Base-by-base conservation (phyloP, 2,329 filamentous ascomycete genomes). In the Plectosphaerella cucumerina region DNA sequence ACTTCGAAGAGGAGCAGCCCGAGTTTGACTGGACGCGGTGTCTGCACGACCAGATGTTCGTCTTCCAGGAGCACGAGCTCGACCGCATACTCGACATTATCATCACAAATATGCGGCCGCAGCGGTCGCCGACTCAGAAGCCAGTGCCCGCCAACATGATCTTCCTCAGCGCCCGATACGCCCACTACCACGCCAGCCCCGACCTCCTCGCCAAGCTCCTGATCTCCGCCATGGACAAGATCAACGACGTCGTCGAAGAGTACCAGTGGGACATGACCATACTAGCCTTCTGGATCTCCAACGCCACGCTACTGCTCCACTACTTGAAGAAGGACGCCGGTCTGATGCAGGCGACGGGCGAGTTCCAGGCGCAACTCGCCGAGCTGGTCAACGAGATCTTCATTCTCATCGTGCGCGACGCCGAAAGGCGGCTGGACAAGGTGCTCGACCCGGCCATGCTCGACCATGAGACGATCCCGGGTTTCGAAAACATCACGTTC, bases 221-320 rank as follows among this genome's bases (percentile, higher is more conserved):
- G 15, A 78, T 89, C 22, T 86, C 87, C 34, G 90, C 94, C 35
- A 96, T 96, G 81, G 90, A 96, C 63, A 94, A 93, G 69, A 97
- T 99, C 61, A 97, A 97, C 64, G 87, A 91, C 53, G 90, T 97
- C 26, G 91, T 99, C n/a, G 94, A 97, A 69, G 82, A 82, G 54
- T 86, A 93, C 63, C 94, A 99, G 65, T 97, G 94, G 94, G 94
- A 99, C 65, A 99, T 99, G 94, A 99, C 94, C 0, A 96, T 99
- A 58, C 76, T 99, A 35, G 94, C 94, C 3, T 99, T 99, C 65
- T 99, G 94, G 94, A 91, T 97, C 62, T 97, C 94, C 2, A 99
- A 99, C 67, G 91, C 90, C 9, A 99, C 94, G 0, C 73, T 99
- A 37, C 74, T 99, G n/a, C 75, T 97, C 49, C 93, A 99, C 68